Percentiles rank a stretch among this genome's conserved stretches.
These are phyloP conservation scores for Fusarium metavorans DNA, from an alignment of 2,329 filamentous ascomycete genomes.

Conservation along the genomic window DNA sequence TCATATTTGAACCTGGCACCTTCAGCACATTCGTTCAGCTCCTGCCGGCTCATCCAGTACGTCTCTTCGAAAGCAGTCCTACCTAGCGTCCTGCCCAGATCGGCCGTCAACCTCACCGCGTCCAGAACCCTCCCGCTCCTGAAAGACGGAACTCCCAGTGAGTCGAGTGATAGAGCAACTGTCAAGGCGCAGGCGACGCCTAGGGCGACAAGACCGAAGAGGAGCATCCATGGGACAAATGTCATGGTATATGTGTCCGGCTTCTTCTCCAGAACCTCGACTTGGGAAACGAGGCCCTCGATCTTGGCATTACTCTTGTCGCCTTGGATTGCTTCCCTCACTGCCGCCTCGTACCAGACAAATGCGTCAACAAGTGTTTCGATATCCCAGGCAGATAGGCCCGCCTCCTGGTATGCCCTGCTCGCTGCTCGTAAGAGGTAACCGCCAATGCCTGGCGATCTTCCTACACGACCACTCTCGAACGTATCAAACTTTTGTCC, in stretches of 20 bases:
- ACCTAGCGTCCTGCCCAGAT: constrained; percentile 25
- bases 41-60: constrained; percentile 15
- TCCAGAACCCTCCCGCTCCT: constrained; percentile 19
- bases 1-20: constrained; percentile 19
- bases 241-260: constrained; percentile 23
- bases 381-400: constrained; percentile 2
- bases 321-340: neutral
- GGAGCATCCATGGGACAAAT: constrained; percentile 31
- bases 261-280: constrained; percentile 1
- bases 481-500: neutral
- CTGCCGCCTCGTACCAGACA: constrained; percentile 25
- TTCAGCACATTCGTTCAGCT: constrained; percentile 19
- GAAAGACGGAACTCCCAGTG: constrained; percentile 19
- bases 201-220: constrained; percentile 20
- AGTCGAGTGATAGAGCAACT: constrained; percentile 20
- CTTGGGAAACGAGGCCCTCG: neutral
- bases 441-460: constrained; percentile 16
- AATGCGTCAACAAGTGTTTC: constrained; percentile 27
- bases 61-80: constrained; percentile 24
- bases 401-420: neutral
- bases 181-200: constrained; percentile 19
- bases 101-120: constrained; percentile 26
- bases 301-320: neutral
- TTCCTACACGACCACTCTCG: neutral
- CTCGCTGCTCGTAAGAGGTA: constrained; percentile 12